Conservation (phyloP, 768 basidiomycete genomes). For the Tricholoma terreum region DNA sequence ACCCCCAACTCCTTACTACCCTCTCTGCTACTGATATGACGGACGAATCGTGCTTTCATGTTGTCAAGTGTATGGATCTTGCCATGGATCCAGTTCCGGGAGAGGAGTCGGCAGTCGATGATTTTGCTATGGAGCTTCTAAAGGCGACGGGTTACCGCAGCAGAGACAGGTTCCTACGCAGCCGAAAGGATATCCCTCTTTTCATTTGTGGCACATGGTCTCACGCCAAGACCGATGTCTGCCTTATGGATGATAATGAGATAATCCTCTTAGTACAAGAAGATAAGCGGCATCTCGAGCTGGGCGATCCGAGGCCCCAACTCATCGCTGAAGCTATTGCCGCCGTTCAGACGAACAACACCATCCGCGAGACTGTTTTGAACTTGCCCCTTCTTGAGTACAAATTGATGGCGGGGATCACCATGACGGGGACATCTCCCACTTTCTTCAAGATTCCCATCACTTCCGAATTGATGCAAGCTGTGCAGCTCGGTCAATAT, state of each 20-base stretch:
- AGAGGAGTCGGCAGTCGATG: conserved; percentile 30
- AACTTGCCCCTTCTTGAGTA: conserved; percentile 4
- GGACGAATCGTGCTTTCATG: conserved; percentile 1
- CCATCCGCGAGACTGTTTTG: background rate
- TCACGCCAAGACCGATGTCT: conserved; percentile 27
- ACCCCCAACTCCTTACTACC: background rate
- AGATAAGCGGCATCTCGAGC: conserved; percentile 16
- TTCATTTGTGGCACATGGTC: conserved; percentile 26
- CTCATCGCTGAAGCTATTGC: conserved; percentile 25
- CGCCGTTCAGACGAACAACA: conserved; percentile 26
- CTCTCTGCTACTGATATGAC: background rate
- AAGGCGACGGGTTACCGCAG: conserved; percentile 18
- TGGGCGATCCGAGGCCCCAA: conserved; percentile 14
- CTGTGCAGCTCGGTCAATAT: background rate
- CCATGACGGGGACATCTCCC: conserved; percentile 28
- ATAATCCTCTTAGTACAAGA: conserved; percentile 24
- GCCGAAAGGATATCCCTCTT: conserved; percentile 23
- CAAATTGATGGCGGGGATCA: conserved; percentile 26
- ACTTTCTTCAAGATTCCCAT: conserved; percentile 25
- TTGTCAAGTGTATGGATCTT: conserved; percentile 18
- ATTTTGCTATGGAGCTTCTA: conserved; percentile 31
- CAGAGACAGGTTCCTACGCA: conserved; percentile 12
- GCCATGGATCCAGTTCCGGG: conserved; percentile 17
- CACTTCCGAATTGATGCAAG: conserved; percentile 5
- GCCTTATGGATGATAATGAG: conserved; percentile 19